These are phyloP conservation scores for Syncephalis fuscata DNA, from an alignment of 371 early-diverging fungal species.

Conservation along the genomic window DNA sequence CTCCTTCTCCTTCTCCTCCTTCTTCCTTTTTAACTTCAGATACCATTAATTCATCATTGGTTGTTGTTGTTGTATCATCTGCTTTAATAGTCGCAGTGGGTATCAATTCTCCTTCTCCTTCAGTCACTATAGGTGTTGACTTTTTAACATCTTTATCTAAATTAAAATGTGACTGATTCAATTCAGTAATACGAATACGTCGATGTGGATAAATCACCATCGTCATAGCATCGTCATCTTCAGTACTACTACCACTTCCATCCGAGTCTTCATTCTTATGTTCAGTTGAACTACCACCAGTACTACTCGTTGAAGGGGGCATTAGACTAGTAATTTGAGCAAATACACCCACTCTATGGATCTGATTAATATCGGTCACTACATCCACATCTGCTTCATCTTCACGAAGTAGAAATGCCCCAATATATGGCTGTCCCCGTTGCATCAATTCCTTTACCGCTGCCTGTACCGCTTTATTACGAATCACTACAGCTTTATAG, in stretches of 20 bases:
- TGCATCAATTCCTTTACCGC: constrained; percentile 83
- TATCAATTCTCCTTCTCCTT: no score
- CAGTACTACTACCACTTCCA: constrained; percentile 15
- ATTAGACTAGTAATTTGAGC: constrained; percentile 93
- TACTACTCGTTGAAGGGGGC: constrained; percentile 25
- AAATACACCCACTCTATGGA: constrained; percentile 88
- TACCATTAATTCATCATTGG: neutral
- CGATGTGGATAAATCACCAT: constrained; percentile 91
- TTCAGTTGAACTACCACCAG: no score
- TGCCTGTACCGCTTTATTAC: constrained; percentile 77
- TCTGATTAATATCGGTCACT: constrained; percentile 52
- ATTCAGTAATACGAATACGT: constrained; percentile 61
- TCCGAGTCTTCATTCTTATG: constrained; percentile 11
- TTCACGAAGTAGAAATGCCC: constrained; percentile 82
- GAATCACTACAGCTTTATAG: constrained; percentile 90
- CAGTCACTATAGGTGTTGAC: no score
- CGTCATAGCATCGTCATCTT: constrained; percentile 69
- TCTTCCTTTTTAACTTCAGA: constrained; percentile 6
- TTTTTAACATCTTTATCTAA: constrained; percentile 7
- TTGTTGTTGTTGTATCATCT: constrained; percentile 6
- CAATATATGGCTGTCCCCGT: constrained; percentile 86
- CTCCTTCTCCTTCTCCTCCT: constrained; percentile 4
- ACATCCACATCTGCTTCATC: constrained; percentile 73
- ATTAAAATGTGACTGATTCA: constrained; percentile 24
- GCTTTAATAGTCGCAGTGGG: constrained; percentile 2